Conservation (phyloP, 495 filamentous ascomycete genomes). For the Daldinia vernicosa region DNA sequence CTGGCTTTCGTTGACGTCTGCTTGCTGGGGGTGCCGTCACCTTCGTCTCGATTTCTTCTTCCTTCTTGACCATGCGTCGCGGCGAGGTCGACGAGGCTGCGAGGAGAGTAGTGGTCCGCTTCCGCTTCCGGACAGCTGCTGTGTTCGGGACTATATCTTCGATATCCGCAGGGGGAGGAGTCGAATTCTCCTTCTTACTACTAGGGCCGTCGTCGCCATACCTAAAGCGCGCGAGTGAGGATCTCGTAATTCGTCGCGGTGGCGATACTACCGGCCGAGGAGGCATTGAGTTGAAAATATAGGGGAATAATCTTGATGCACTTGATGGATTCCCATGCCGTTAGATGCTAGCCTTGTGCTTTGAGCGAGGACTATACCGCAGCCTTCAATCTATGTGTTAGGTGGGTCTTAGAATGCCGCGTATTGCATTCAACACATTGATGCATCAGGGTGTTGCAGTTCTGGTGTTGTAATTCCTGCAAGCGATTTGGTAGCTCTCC, state of each 20-base stretch:
- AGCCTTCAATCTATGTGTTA: not conserved
- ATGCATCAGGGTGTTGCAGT: not conserved
- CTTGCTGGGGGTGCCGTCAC: constrained; percentile 35
- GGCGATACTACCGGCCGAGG: constrained; percentile 35
- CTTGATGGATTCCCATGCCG: constrained; percentile 69
- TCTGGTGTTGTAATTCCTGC: not conserved
- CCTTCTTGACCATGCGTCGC: constrained; percentile 31
- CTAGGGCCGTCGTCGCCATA: constrained; percentile 43
- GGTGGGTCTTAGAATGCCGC: not conserved
- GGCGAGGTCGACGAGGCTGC: constrained; percentile 23
- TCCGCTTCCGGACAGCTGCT: constrained; percentile 60
- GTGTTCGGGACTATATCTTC: constrained; percentile 65
- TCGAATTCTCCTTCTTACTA: constrained; percentile 47
- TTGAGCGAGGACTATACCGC: too few relatives aligned
- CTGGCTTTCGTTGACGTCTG: constrained; percentile 66
- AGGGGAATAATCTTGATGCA: constrained; percentile 62
- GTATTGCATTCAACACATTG: not conserved
- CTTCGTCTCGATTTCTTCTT: constrained; percentile 27
- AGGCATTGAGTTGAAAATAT: constrained; percentile 48
- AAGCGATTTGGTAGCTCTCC: not conserved
- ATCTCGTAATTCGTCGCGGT: constrained; percentile 58
- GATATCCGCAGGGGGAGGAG: constrained; percentile 58
- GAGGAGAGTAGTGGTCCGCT: constrained; percentile 52
- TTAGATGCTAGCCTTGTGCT: not conserved
- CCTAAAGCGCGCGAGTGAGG: constrained; percentile 56